Percentiles rank a stretch among this genome's conserved stretches.
These are phyloP conservation scores for Eucalyptus regnans DNA, from an alignment of 345 rosid species.

Conservation along the genomic window DNA sequence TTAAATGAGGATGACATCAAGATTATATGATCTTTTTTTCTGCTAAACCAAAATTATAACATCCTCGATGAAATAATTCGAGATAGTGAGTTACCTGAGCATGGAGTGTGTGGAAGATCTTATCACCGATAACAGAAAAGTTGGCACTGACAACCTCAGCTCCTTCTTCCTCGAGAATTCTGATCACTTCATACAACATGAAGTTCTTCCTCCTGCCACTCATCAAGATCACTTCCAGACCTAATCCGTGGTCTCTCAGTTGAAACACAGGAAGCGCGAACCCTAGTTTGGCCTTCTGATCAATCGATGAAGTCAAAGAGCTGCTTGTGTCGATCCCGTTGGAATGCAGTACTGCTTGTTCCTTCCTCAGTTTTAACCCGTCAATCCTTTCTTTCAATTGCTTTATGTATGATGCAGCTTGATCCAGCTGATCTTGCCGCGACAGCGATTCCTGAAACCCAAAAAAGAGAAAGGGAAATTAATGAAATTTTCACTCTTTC, in stretches of 20 bases:
- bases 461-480: not conserved
- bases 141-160: conserved; percentile 35
- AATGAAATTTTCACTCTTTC: not conserved
- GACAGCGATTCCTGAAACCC: conserved; percentile 14
- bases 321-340: not conserved
- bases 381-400: conserved; percentile 20
- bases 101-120: conserved; percentile 37
- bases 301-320: not conserved
- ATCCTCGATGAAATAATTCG: not conserved
- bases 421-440: conserved; percentile 26
- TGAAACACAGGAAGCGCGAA: conserved; percentile 15
- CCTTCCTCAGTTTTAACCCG: conserved; percentile 18
- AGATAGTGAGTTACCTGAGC: conserved; percentile 22
- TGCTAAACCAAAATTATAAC: too few relatives aligned
- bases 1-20: not conserved
- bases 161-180: conserved; percentile 44
- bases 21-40: not conserved
- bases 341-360: not conserved
- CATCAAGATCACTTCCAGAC: conserved; percentile 23
- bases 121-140: conserved; percentile 23
- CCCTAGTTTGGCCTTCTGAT: not conserved
- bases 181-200: conserved; percentile 19
- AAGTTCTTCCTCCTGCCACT: conserved; percentile 22
- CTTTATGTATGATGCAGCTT: conserved; percentile 33
- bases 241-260: conserved; percentile 20